These are phyloP conservation scores for Yamadazyma philogaea DNA, from an alignment of 805 yeast species.

Conservation along the genomic window DNA sequence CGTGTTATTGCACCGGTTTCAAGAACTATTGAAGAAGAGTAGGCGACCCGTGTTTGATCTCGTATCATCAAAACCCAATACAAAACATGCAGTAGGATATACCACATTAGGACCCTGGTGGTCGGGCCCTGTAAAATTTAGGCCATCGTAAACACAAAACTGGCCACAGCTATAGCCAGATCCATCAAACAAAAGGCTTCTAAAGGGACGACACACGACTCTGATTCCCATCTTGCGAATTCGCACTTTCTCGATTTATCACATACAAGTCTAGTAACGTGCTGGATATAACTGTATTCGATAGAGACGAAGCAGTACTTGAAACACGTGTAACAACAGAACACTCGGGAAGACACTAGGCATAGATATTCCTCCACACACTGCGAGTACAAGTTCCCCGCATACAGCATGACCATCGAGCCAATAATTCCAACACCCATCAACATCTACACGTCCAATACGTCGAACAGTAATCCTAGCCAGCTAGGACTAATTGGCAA, in stretches of 20 bases:
- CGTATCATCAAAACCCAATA: no score
- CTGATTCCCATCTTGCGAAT: background rate
- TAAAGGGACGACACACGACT: background rate
- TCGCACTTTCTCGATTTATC: background rate
- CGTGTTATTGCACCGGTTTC: no score
- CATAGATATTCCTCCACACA: no score
- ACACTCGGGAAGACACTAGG: no score
- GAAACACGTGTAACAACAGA: background rate
- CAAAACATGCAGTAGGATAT: no score
- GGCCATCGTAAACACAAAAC: no score
- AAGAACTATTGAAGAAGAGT: no score
- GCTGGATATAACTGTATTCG: no score
- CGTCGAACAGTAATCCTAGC: constrained; percentile 3
- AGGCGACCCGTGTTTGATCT: no score
- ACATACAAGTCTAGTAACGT: background rate
- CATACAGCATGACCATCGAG: constrained; percentile 3
- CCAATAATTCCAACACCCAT: constrained; percentile 8
- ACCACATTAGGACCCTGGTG: no score
- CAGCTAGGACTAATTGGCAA: constrained; percentile 20
- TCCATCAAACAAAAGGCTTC: background rate
- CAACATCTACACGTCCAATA: constrained; percentile 5
- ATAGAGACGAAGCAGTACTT: no score
- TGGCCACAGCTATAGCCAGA: background rate
- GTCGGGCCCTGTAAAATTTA: no score
- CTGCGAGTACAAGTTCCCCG: background rate